Evolutionary conservation across 768 basidiomycete genomes (phyloP).

Genomic region (Trametopsis cervina): DNA sequence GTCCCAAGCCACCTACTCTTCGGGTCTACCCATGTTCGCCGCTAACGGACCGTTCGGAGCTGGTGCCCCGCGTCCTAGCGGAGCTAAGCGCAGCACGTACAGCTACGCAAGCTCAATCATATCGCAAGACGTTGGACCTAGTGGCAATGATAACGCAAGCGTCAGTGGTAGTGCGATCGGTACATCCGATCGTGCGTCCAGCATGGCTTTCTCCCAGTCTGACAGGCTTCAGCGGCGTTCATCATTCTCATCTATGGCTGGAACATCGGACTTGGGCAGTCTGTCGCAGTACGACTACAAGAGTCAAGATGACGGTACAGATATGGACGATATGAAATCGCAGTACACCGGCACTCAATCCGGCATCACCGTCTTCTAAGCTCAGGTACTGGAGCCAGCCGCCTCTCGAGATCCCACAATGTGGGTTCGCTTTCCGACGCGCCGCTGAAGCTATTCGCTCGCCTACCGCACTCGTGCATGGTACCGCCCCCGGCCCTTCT

Average conservation of each 20-base stretch:
- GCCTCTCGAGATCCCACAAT: neutral
- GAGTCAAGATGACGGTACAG: slow-evolving; percentile 78
- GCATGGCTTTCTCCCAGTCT: slow-evolving; percentile 84
- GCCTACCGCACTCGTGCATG: no score
- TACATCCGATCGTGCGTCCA: slow-evolving; percentile 36
- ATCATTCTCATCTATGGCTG: slow-evolving; percentile 72
- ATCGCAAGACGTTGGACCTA: slow-evolving; percentile 81
- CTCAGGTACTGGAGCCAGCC: neutral
- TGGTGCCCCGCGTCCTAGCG: slow-evolving; percentile 54
- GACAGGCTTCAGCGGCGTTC: slow-evolving; percentile 76
- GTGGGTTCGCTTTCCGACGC: no score
- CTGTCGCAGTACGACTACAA: slow-evolving; percentile 77
- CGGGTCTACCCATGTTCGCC: slow-evolving; percentile 79
- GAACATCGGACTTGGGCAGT: slow-evolving; percentile 73
- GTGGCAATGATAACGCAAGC: slow-evolving; percentile 50
- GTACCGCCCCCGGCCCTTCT: no score
- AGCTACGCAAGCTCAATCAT: slow-evolving; percentile 88
- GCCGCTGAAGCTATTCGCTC: no score
- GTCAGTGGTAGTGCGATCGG: slow-evolving; percentile 48
- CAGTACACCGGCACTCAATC: slow-evolving; percentile 84
- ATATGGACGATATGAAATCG: slow-evolving; percentile 82
- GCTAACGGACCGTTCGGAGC: slow-evolving; percentile 66
- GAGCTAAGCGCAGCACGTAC: slow-evolving; percentile 70
- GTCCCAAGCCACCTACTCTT: slow-evolving; percentile 94
- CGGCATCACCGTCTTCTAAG: slow-evolving; percentile 79